A percentile compares a stretch with the other conserved stretches of the same genome.
phyloP scores from a whole-genome alignment of 495 filamentous ascomycete genomes.

The Thozetella sp. region DNA sequence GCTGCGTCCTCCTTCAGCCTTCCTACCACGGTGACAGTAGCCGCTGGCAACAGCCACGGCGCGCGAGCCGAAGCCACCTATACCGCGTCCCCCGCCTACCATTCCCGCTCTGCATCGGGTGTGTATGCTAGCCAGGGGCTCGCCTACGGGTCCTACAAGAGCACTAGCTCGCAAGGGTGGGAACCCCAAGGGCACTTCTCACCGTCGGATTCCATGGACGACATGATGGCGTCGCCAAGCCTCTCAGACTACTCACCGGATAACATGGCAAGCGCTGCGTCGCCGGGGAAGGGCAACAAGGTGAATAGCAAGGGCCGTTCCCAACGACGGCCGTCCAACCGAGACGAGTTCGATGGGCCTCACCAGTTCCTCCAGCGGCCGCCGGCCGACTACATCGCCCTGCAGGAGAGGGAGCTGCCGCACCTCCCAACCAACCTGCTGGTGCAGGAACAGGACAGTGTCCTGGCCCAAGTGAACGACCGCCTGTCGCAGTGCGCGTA shows the following conservation, averaged over 20 bases:
- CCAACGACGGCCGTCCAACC: constrained; percentile 74
- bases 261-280: constrained; percentile 34
- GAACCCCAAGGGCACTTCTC: constrained; percentile 42
- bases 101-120: constrained; percentile 32
- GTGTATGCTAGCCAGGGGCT: constrained; percentile 23
- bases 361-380: constrained; percentile 77
- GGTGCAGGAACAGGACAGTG: constrained; percentile 80
- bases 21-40: constrained; percentile 16
- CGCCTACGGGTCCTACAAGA: constrained; percentile 33
- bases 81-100: constrained; percentile 29
- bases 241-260: constrained; percentile 46
- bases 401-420: constrained; percentile 78
- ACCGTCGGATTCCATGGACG: constrained; percentile 48
- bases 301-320: constrained; percentile 53
- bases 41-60: constrained; percentile 1
- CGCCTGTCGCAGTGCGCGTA: constrained; percentile 82
- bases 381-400: constrained; percentile 62
- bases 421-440: constrained; percentile 81
- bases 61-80: constrained; percentile 31
- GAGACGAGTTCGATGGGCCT: constrained; percentile 87
- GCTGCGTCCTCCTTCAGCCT: constrained; percentile 34
- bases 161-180: constrained; percentile 35
- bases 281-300: constrained; percentile 42
- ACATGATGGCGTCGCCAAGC: constrained; percentile 41
- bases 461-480: constrained; percentile 79